Base-by-base conservation (phyloP, 345 rosid species). In the Triadica sebifera region DNA sequence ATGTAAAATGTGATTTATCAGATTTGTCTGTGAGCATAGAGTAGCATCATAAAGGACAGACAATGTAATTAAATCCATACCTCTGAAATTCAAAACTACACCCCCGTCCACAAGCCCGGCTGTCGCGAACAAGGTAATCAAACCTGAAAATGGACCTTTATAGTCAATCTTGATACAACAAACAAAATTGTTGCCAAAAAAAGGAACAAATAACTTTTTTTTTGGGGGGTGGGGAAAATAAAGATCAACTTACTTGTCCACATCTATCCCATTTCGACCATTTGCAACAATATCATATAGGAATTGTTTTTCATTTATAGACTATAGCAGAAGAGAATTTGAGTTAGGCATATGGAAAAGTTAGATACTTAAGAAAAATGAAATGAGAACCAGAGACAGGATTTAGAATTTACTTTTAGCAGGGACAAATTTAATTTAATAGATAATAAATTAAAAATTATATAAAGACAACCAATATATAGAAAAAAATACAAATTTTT, bases 201-300 rank as follows among this genome's bases (percentile, higher is more conserved):
- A 56, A 49, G 55, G 13, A 57, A 55, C 17, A 19, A 15, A 13
- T 7, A 43, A 29, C 34, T 29, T 29, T 29, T 1, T 29, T 1
- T 29, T 29, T 29, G 34, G 9, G 47, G 10, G 47, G 47, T 37
- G 0, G 20, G 60, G 8, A 34, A 37, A 9, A 34, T 12, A 43
- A 17, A 55, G 67, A 55, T 29, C 61, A 49, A 71, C 79, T 71
- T 65, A 79, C 82, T 79, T 79, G 73, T 79, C 82, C 37, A 79
- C 82, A 66, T 75, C 82, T 64, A 75, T 71, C 12, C 82, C 82
- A 58, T 79, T 79, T 53, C 78, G 75, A 66, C 79, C 82, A 65
- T 79, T 79, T 49, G 82, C 82, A 57, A 79, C 82, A 70, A 79
- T 79, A 20, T 79, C 82, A 79, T 74, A 75, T 0, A 79, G 64